A percentile compares a stretch with the other conserved stretches of the same genome.
phyloP scores from a whole-genome alignment of 257 asterid species.

The Solanum gandarillasii region DNA sequence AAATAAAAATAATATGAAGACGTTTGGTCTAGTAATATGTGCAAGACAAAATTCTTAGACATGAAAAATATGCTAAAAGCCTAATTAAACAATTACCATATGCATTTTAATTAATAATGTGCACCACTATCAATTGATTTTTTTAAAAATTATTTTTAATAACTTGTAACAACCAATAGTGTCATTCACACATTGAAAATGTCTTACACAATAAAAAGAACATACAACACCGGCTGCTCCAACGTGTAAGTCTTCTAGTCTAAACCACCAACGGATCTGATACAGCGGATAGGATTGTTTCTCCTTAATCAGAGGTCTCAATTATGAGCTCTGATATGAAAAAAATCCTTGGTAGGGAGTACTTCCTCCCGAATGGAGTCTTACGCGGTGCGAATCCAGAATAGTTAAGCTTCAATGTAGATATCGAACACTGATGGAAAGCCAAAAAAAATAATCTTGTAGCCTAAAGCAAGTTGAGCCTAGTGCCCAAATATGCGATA shows the following conservation, averaged over 20 bases:
- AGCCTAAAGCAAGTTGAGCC: neutral
- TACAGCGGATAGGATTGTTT: accelerated
- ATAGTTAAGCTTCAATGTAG: too few relatives aligned
- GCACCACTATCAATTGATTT: neutral
- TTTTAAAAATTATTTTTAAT: neutral
- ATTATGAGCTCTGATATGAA: too few relatives aligned
- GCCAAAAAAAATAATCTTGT: neutral
- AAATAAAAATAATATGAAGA: too few relatives aligned
- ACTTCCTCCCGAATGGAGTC: accelerated
- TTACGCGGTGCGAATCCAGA: too few relatives aligned
- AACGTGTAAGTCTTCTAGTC: neutral
- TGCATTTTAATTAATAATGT: neutral
- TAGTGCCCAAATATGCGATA: too few relatives aligned
- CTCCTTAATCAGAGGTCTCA: too few relatives aligned
- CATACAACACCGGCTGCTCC: neutral
- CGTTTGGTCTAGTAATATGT: too few relatives aligned
- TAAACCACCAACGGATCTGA: too few relatives aligned
- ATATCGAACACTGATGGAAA: too few relatives aligned
- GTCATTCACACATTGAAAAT: neutral
- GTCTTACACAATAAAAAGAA: neutral
- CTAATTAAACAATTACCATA: neutral
- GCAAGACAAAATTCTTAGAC: neutral
- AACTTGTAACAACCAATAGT: neutral
- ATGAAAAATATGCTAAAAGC: neutral
- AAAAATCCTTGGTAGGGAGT: too few relatives aligned